Evolutionary conservation across 139 green algal genomes (phyloP), one percentile per base, ranked within the genome.

Genomic region (Chlorella sorokiniana): DNA sequence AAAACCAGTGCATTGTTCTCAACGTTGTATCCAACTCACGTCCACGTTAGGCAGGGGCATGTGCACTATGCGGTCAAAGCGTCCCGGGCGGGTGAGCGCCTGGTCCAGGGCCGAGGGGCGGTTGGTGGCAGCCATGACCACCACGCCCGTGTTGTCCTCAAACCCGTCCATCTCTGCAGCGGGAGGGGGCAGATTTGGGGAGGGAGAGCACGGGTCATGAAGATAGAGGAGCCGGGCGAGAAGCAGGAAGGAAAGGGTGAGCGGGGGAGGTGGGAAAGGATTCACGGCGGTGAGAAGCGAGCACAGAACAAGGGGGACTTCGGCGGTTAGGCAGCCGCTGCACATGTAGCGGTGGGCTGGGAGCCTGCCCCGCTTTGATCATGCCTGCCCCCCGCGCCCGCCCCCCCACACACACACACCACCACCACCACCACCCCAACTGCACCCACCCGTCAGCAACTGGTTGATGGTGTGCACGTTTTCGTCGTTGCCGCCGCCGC

Each of bases 121-220:
- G 91, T 99, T 99, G 84, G 96, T 99, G 45, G 97, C 96, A 0
- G 94, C 96, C 68, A 99, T 91, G n/a, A 99, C 89, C 31, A 99
- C 93, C 35, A 99, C 89, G 22, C 94, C 93, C 1, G 91, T 93
- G 91, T 97, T 98, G 86, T 96, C 94, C 82, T 98, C 96, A 88
- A 99, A 98, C 4, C 96, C 97, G 84, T 99, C 96, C 93, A 99
- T 96, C 89, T 97, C 92, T 93, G 89, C 41, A 86, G 79, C 35
- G 48, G 33, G 4, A 72, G 41, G 51, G 45, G 18, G 52, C 2
- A 61, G n/a, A 52, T 20, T 72, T 44, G 7, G 31, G 9, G 54
- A 35, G n/a, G n/a, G n/a, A n/a, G n/a, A n/a, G n/a, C n/a, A n/a
- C n/a, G n/a, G n/a, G n/a, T n/a, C n/a, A n/a, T n/a, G n/a, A n/a